phyloP scores from a whole-genome alignment of 139 green algal species.

The Chlamydomonas applanata region DNA sequence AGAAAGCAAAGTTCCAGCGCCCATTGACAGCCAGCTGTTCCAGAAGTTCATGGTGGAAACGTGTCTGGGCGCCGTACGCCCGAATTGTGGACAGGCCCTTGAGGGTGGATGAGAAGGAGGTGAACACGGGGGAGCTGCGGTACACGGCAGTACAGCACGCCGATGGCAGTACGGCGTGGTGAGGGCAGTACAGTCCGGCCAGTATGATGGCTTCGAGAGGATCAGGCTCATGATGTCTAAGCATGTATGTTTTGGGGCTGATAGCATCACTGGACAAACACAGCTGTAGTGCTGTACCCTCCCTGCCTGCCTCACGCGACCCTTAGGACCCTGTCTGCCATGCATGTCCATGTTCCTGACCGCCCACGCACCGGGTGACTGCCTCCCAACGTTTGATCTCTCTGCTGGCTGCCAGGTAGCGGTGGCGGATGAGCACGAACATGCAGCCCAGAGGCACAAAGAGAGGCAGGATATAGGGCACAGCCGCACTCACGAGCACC shows the following conservation, averaged over 20 bases:
- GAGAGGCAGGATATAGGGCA: constrained; percentile 70
- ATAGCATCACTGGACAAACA: no score
- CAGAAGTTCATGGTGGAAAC: not conserved
- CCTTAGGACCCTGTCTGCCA: no score
- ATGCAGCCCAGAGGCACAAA: constrained; percentile 53
- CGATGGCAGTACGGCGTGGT: no score
- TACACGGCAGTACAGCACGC: no score
- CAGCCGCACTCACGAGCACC: constrained; percentile 52
- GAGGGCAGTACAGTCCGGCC: no score
- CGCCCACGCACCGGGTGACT: constrained; percentile 52
- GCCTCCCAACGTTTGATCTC: constrained; percentile 93
- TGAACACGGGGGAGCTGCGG: constrained; percentile 74
- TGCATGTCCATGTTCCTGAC: no score
- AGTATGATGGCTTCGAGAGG: no score
- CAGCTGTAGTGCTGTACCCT: no score
- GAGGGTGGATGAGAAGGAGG: constrained; percentile 69
- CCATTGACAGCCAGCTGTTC: constrained; percentile 39
- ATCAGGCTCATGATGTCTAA: no score
- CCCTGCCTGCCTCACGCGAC: no score
- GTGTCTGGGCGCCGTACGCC: constrained; percentile 64
- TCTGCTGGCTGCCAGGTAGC: constrained; percentile 68
- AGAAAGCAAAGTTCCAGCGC: constrained; percentile 53
- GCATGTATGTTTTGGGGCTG: no score
- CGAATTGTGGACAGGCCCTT: constrained; percentile 92
- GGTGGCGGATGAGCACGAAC: constrained; percentile 18